These are phyloP conservation scores for Cydonia oblonga DNA, from an alignment of 331 rosid genomes.

Conservation along the genomic window DNA sequence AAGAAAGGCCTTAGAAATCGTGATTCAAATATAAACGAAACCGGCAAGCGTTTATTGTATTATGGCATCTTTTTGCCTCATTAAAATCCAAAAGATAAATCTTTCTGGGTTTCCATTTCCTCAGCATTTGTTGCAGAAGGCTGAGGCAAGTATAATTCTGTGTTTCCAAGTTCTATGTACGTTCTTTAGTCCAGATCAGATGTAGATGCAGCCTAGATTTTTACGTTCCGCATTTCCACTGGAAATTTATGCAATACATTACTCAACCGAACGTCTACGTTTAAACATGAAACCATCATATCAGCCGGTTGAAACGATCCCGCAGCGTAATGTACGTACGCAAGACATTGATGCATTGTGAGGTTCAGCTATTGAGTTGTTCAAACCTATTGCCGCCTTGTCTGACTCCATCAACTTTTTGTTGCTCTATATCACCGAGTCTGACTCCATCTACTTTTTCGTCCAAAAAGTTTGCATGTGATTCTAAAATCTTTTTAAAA, in stretches of 20 bases:
- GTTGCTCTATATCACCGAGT: too few relatives aligned
- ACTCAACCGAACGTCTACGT: neutral
- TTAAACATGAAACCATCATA: too few relatives aligned
- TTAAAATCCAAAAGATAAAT: conserved; percentile 16
- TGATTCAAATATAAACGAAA: conserved; percentile 11
- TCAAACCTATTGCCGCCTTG: neutral
- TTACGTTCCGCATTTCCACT: neutral
- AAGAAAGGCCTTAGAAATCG: conserved; percentile 36
- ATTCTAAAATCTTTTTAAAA: too few relatives aligned
- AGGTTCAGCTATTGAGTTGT: neutral
- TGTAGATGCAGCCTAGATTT: neutral
- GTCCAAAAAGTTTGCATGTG: too few relatives aligned
- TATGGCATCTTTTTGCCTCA: conserved; percentile 11
- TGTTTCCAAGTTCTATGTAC: neutral
- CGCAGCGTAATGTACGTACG: too few relatives aligned
- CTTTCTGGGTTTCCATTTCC: conserved; percentile 21
- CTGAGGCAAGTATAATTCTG: neutral
- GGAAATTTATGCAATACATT: neutral
- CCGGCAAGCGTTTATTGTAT: conserved; percentile 18
- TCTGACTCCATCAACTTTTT: too few relatives aligned
- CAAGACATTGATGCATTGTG: too few relatives aligned
- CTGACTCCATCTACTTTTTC: too few relatives aligned
- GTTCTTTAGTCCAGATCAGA: neutral
- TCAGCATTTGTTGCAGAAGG: neutral
- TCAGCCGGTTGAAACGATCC: neutral